These are phyloP conservation scores for Rhizopogon rudus DNA, from an alignment of 768 basidiomycete genomes.

Conservation along the genomic window DNA sequence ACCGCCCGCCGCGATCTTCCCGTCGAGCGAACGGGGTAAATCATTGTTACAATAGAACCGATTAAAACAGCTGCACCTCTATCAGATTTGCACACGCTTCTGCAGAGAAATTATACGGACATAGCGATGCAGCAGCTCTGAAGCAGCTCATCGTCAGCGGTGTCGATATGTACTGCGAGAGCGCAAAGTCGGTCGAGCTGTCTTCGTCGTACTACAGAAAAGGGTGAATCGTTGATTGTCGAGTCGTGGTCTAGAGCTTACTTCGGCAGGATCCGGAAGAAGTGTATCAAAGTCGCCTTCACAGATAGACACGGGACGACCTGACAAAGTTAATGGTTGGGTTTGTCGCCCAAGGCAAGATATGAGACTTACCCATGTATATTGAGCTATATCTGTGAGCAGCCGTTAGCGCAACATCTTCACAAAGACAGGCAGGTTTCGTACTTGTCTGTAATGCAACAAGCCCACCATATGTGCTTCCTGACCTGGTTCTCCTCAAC, in stretches of 20 bases:
- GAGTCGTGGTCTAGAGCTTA: constrained; percentile 20
- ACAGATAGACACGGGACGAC: constrained; percentile 63
- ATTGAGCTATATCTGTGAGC: constrained; percentile 57
- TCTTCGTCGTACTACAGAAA: constrained; percentile 51
- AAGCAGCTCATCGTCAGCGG: constrained; percentile 51
- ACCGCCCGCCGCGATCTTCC: constrained; percentile 44
- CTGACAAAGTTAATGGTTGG: constrained; percentile 26
- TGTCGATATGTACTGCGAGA: constrained; percentile 33
- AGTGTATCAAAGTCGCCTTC: constrained; percentile 69
- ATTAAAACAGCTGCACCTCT: constrained; percentile 55
- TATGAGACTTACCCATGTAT: constrained; percentile 54
- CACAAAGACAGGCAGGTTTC: constrained; percentile 13
- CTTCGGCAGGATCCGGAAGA: constrained; percentile 51
- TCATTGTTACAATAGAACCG: constrained; percentile 58
- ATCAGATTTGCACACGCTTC: neutral
- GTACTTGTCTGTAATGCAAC: constrained; percentile 66
- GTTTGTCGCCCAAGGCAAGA: neutral
- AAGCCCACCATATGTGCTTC: constrained; percentile 79
- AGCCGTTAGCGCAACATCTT: constrained; percentile 1
- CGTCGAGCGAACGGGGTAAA: constrained; percentile 63
- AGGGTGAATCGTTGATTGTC: constrained; percentile 7
- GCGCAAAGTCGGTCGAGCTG: constrained; percentile 30
- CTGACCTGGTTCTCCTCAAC: constrained; percentile 64
- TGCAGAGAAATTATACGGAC: constrained; percentile 32
- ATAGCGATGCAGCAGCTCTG: constrained; percentile 50